A percentile compares a stretch with the other conserved stretches of the same genome.
phyloP scores from a whole-genome alignment of 768 basidiomycete species.

The Hydnomerulius pinastri region DNA sequence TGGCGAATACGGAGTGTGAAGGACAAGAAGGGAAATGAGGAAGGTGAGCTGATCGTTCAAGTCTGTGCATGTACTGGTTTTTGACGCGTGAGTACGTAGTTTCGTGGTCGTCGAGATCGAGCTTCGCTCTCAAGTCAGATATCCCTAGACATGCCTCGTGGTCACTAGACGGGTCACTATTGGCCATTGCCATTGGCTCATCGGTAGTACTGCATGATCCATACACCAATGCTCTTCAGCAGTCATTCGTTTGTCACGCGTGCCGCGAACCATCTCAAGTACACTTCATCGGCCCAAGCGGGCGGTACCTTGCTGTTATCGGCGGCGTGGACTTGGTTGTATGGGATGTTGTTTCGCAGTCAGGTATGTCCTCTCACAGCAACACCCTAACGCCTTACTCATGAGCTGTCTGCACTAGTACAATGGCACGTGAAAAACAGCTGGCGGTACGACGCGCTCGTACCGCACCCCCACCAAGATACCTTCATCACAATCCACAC shows the following conservation, averaged over 20 bases:
- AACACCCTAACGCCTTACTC: background rate
- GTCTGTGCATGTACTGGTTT: too few species aligned
- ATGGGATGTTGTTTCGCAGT: conserved; percentile 71
- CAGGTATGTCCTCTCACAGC: conserved; percentile 45
- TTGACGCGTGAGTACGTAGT: conserved; percentile 18
- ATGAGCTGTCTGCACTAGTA: conserved; percentile 42
- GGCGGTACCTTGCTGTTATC: conserved; percentile 67
- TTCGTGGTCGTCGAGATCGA: conserved; percentile 81
- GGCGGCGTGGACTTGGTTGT: conserved; percentile 54
- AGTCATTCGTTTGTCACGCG: conserved; percentile 60
- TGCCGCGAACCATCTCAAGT: conserved; percentile 45
- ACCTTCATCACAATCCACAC: conserved; percentile 59
- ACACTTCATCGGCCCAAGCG: conserved; percentile 69
- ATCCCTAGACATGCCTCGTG: conserved; percentile 68
- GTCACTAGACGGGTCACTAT: conserved; percentile 84
- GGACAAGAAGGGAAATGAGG: conserved; percentile 46
- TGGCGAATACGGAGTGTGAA: conserved; percentile 66
- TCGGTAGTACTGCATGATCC: conserved; percentile 79
- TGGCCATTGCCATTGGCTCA: conserved; percentile 70
- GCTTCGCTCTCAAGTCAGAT: conserved; percentile 67
- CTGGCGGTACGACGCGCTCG: conserved; percentile 42
- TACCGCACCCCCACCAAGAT: conserved; percentile 58
- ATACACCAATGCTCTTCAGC: conserved; percentile 55
- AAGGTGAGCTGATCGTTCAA: conserved; percentile 49
- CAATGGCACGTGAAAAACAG: conserved; percentile 53